Evolutionary conservation across 345 rosid genomes (phyloP).

Genomic region (Excoecaria agallocha): DNA sequence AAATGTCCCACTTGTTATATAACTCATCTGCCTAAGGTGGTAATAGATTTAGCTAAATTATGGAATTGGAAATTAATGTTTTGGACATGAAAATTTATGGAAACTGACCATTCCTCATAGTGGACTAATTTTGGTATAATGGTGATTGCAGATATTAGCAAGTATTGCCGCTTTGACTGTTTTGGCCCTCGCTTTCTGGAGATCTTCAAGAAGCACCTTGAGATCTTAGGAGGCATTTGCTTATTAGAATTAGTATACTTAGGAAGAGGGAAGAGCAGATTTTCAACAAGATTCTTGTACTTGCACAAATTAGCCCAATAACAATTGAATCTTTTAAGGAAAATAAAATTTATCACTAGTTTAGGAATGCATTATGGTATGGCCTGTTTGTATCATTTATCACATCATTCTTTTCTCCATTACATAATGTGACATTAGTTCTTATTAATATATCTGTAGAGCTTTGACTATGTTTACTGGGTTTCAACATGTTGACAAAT

Average conservation of each 20-base stretch:
- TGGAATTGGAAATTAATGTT: background rate
- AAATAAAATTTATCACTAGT: background rate
- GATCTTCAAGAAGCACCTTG: slow-evolving; percentile 44
- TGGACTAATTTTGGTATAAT: slow-evolving; percentile 1
- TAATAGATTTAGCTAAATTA: background rate
- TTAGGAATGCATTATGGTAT: background rate
- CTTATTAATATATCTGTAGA: background rate
- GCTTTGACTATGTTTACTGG: no score
- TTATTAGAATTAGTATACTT: background rate
- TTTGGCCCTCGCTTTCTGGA: slow-evolving; percentile 58
- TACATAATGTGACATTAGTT: background rate
- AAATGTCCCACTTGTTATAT: background rate
- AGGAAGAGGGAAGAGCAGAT: background rate
- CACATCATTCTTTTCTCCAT: background rate
- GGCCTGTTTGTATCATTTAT: background rate
- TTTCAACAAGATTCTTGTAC: background rate
- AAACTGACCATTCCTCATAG: background rate
- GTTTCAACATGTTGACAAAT: no score
- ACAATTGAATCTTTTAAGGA: background rate
- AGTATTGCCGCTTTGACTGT: slow-evolving; percentile 56
- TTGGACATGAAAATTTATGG: background rate
- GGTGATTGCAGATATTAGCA: slow-evolving; percentile 52
- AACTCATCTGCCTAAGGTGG: background rate
- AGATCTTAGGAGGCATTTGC: slow-evolving; percentile 25
- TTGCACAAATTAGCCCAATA: background rate